Percentiles rank a stretch among this genome's conserved stretches.
These are phyloP conservation scores for Trichoderma aggressivum DNA, from an alignment of 2,329 filamentous ascomycete species.

Conservation along the genomic window DNA sequence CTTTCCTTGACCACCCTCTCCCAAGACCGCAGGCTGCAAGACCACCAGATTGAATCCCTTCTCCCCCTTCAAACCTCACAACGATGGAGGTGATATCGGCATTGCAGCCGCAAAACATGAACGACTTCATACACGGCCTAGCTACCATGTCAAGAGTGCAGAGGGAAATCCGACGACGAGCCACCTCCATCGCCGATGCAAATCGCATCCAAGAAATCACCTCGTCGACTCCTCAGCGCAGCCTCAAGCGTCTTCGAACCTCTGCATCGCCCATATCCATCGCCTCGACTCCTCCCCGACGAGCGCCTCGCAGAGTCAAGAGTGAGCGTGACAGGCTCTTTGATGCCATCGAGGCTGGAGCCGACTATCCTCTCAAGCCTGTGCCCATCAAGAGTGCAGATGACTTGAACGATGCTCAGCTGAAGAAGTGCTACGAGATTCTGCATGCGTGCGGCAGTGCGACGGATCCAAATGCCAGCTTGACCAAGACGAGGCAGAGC, in stretches of 20 bases:
- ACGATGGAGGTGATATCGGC: not conserved
- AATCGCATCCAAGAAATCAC: conserved; percentile 12
- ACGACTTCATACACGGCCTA: not conserved
- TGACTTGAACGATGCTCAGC: conserved; percentile 28
- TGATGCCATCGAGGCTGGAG: conserved; percentile 25
- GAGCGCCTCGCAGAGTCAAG: not conserved
- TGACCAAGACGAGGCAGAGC: conserved; percentile 28
- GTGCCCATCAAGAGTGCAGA: conserved; percentile 26
- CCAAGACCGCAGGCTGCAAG: not conserved
- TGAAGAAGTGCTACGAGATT: conserved; percentile 33
- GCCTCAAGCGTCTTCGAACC: conserved; percentile 18
- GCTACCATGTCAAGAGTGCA: not conserved
- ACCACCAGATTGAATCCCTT: not conserved
- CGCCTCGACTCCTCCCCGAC: conserved; percentile 14
- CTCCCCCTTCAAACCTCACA: not conserved
- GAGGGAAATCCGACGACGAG: not conserved
- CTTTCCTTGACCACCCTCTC: not conserved
- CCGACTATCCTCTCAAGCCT: conserved; percentile 20
- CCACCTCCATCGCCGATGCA: conserved; percentile 1
- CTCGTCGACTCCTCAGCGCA: conserved; percentile 2
- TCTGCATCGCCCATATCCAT: conserved; percentile 23
- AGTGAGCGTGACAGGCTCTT: conserved; percentile 27
- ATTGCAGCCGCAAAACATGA: not conserved
- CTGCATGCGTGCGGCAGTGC: conserved; percentile 32
- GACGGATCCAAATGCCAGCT: conserved; percentile 25